A percentile compares a stretch with the other conserved stretches of the same genome.
These are phyloP conservation scores for Didymella sp. DNA, from an alignment of 2,329 filamentous ascomycete species.

Conservation along the genomic window DNA sequence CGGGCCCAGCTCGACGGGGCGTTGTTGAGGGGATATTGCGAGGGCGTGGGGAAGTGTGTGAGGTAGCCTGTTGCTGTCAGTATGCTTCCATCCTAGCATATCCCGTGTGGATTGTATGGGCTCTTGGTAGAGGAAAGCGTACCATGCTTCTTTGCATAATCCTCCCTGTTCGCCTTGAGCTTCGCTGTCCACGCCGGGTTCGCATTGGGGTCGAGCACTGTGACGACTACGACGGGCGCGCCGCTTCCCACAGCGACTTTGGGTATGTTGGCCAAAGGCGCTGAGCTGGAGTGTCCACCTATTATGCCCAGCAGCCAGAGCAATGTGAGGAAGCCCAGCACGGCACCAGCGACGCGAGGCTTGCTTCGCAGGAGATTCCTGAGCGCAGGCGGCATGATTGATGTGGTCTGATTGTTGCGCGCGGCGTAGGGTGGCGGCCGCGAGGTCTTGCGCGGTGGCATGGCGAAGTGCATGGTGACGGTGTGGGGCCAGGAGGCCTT, in stretches of 20 bases:
- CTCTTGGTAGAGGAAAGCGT: background rate
- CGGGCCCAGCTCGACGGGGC: conserved; percentile 71
- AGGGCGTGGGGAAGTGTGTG: conserved; percentile 79
- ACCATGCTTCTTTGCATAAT: conserved; percentile 90
- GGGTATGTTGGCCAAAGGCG: conserved; percentile 28
- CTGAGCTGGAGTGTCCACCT: conserved; percentile 29
- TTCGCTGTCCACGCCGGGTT: conserved; percentile 72
- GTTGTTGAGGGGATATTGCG: conserved; percentile 74
- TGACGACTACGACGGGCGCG: conserved; percentile 77
- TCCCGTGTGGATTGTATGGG: background rate
- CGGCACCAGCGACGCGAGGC: conserved; percentile 62
- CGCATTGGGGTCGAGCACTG: conserved; percentile 75
- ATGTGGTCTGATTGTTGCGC: conserved; percentile 57
- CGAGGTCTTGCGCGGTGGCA: conserved; percentile 84
- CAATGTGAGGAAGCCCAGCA: conserved; percentile 62
- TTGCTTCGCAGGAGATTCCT: conserved; percentile 63
- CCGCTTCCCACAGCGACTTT: conserved; percentile 53
- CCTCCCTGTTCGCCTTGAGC: conserved; percentile 80
- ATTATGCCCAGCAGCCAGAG: conserved; percentile 48
- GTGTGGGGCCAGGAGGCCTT: conserved; percentile 19
- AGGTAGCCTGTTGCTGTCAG: conserved; percentile 71
- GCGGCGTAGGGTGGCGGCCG: conserved; percentile 74
- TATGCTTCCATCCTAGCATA: background rate
- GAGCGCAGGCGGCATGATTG: conserved; percentile 53
- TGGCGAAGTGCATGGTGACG: conserved; percentile 78